Base-by-base conservation (phyloP, 202 grass and related monocot species). In the Musa balbisiana region DNA sequence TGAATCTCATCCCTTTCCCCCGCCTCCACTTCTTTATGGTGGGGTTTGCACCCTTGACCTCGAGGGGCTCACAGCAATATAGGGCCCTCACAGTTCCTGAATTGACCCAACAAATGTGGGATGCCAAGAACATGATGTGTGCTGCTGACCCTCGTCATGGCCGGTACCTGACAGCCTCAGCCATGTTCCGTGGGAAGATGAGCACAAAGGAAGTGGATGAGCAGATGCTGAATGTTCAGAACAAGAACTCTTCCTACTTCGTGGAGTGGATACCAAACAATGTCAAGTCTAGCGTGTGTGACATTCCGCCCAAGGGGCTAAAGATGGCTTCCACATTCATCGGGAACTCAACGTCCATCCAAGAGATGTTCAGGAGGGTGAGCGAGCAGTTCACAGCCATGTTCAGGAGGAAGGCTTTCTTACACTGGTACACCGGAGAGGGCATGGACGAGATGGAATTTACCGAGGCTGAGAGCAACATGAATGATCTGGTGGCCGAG, bases 81-180 rank as follows among this genome's bases (percentile, higher is more conserved):
- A 24, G 54, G 2, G 72, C 72, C 54, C 72, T 74, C 72, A 58
- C 72, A 0, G 54, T 74, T 14, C 72, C 72, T 1, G 72, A 74
- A 16, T 25, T 74, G 22, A 74, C 72, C 25, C 72, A 74, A 19
- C 72, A 74, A 49, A 74, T 74, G 72, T 74, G 72, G 72, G 72
- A 74, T 13, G 54, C 72, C 24, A 74, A 74, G 72, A 74, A 74
- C 72, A 74, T 74, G 72, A 74, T 74, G 72, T 74, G 72, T 2
- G 72, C 72, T 10, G 72, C 72, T 54, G 72, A 74, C 26, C 72
- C 72, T 14, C 72, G 72, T 12, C 72, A 74, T 9, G 72, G 72
- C 53, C 72, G 72, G 24, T 74, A 74, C 72, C 72, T 74, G 21
- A 73, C 71, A 0, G 71, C 71, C 12, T 73, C 71, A 0, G 71